Conservation (phyloP, 2,329 filamentous ascomycete species). For the Fusarium fracticaudum region DNA sequence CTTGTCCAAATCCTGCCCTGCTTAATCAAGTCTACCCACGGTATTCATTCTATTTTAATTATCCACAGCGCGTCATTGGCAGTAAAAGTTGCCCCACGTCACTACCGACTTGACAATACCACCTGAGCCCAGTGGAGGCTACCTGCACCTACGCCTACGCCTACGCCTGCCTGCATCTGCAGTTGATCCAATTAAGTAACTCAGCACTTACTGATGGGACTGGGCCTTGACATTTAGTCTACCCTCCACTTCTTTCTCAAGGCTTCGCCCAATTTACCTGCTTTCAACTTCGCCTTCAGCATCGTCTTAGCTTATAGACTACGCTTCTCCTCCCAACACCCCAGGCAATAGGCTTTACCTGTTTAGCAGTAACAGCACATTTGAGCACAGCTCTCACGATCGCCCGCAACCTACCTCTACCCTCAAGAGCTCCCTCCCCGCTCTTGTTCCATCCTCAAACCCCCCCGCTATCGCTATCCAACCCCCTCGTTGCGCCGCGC, state of each 20-base stretch:
- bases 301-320: background rate
- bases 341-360: background rate
- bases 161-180: background rate
- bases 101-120: conserved; percentile 15
- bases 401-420: background rate
- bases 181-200: conserved; percentile 2
- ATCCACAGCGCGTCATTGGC: conserved; percentile 34
- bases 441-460: background rate
- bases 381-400: background rate
- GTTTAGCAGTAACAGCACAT: background rate
- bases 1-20: conserved; percentile 7
- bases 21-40: background rate
- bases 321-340: background rate
- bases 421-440: conserved; percentile 8
- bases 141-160: background rate
- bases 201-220: background rate
- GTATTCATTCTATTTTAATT: background rate
- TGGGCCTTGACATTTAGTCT: background rate
- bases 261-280: conserved; percentile 11
- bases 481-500: conserved; percentile 30
- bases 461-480: conserved; percentile 21
- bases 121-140: background rate
- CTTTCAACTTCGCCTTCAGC: conserved; percentile 20
- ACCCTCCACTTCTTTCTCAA: background rate
- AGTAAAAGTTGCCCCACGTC: conserved; percentile 33